These are phyloP conservation scores for Chytridium lagenaria DNA, from an alignment of 371 early-diverging fungal species.

Conservation along the genomic window DNA sequence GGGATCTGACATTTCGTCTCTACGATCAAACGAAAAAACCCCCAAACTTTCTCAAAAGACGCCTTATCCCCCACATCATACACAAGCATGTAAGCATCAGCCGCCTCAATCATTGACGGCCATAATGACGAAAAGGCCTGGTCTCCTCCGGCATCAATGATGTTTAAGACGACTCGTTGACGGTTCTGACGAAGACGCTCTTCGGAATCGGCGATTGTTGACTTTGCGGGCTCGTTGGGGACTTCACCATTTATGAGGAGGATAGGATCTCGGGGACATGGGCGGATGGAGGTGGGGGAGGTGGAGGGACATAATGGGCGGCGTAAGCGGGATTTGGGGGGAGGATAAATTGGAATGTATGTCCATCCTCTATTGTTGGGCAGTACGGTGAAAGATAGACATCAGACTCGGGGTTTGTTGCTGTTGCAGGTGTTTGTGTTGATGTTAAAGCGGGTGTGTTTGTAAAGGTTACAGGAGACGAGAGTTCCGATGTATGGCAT, in stretches of 20 bases:
- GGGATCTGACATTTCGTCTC: conserved; percentile 38
- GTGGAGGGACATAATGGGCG: conserved; percentile 16
- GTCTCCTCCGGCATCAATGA: conserved; percentile 47
- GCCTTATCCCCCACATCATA: conserved; percentile 46
- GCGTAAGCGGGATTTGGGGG: conserved; percentile 17
- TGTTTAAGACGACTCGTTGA: conserved; percentile 40
- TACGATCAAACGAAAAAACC: conserved; percentile 35
- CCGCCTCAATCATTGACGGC: conserved; percentile 39
- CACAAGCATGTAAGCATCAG: conserved; percentile 48
- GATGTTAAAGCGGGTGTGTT: not conserved
- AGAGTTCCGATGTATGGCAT: too few species aligned
- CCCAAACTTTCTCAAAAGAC: conserved; percentile 40
- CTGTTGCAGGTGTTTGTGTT: conserved; percentile 12
- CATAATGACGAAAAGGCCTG: conserved; percentile 36
- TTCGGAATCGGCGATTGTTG: conserved; percentile 12
- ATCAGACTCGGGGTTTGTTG: not conserved
- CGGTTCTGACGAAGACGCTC: conserved; percentile 24
- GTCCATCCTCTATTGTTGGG: conserved; percentile 44
- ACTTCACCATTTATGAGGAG: conserved; percentile 3
- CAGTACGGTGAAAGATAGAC: conserved; percentile 30
- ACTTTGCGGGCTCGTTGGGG: not conserved
- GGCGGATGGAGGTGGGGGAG: conserved; percentile 16
- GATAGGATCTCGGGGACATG: conserved; percentile 18
- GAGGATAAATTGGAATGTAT: conserved; percentile 36
- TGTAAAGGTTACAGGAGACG: too few species aligned